These are phyloP conservation scores for Aureobasidium sp. DNA, from an alignment of 2,329 filamentous ascomycete species.

Conservation along the genomic window DNA sequence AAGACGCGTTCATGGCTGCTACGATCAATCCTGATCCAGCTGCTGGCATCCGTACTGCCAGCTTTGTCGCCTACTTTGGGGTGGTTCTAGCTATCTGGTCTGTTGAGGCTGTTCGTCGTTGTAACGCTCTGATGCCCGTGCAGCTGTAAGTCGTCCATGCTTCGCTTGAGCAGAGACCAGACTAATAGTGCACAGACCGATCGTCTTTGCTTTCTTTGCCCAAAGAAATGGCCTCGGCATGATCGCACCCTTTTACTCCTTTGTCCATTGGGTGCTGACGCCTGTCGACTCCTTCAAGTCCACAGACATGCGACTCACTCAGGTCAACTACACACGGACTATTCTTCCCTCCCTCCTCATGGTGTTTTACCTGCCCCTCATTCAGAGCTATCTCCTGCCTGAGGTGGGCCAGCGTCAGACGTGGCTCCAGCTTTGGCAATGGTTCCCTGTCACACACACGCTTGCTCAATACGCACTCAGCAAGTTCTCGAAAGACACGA, in stretches of 20 bases:
- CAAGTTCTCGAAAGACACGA: constrained; percentile 21
- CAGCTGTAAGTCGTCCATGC: background rate
- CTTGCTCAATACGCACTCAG: constrained; percentile 20
- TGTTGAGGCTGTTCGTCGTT: constrained; percentile 25
- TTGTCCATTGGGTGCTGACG: constrained; percentile 31
- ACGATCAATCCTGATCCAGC: background rate
- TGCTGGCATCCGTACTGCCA: constrained; percentile 19
- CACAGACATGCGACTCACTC: constrained; percentile 29
- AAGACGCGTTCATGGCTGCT: background rate
- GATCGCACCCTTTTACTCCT: constrained; percentile 32
- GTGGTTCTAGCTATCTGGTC: constrained; percentile 26
- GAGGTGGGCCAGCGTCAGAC: constrained; percentile 9
- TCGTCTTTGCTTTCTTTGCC: constrained; percentile 23
- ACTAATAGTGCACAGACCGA: constrained; percentile 18
- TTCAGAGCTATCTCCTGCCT: constrained; percentile 17
- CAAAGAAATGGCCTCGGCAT: constrained; percentile 28
- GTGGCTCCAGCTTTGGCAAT: constrained; percentile 15
- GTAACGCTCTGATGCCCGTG: constrained; percentile 24
- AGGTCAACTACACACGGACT: constrained; percentile 24
- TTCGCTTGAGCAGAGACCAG: background rate
- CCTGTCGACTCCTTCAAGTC: constrained; percentile 29
- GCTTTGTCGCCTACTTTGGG: constrained; percentile 24
- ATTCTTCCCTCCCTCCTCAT: constrained; percentile 26
- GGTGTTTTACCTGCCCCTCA: constrained; percentile 23
- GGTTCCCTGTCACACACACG: constrained; percentile 17